Base-by-base conservation (phyloP, 2,329 filamentous ascomycete genomes). In the Phialophora expanda region DNA sequence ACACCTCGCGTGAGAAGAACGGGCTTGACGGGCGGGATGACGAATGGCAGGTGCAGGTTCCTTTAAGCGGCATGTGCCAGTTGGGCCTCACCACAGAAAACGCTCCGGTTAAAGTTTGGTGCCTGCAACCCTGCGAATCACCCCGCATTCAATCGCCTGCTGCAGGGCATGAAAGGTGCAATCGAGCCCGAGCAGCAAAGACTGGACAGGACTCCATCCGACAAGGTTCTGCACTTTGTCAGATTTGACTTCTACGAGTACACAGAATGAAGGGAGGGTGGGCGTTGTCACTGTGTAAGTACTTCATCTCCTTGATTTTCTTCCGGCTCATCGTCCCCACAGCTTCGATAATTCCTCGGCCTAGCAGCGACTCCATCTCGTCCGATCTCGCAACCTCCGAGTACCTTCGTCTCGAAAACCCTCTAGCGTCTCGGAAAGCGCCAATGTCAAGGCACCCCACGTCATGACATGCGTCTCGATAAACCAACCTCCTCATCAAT, bases 341-440 rank as follows among this genome's bases (percentile, higher is more conserved):
- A 12, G 8, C 48, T 51, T 22, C 48, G 48, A 51, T 51, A 51
- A 51, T 51, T 51, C 48, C 48, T 51, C 48, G 48, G 20, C 24
- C 9, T 14, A 8, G 12, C 24, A 22, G 22, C 17, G 48, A 26
- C 20, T 14, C 48, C 9, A 26, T 41, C 32, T 5, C 28, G 61
- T 61, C 64, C 66, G 64, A 61, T 64, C 66, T 66, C 66, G 64
- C 66, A 65, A 41, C 20, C 22, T 34, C 20, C 20, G 11, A 24
- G 26, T 17, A 22, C 12, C 17, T 30, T 51, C 30, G 50, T 68
- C 66, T 68, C 66, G 66, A 55, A 68, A 62, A n/a, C 24, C 30
- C 28, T 14, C 44, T 68, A 68, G 66, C 64, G 66, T 65, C 66
- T 68, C 66, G 66, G 61, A 68, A 62, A 57, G 22, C 12, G 17